Percentiles rank a stretch among this genome's conserved stretches.
Conservation (phyloP, 805 yeast genomes). For the Zygosaccharomyces siamensis region DNA sequence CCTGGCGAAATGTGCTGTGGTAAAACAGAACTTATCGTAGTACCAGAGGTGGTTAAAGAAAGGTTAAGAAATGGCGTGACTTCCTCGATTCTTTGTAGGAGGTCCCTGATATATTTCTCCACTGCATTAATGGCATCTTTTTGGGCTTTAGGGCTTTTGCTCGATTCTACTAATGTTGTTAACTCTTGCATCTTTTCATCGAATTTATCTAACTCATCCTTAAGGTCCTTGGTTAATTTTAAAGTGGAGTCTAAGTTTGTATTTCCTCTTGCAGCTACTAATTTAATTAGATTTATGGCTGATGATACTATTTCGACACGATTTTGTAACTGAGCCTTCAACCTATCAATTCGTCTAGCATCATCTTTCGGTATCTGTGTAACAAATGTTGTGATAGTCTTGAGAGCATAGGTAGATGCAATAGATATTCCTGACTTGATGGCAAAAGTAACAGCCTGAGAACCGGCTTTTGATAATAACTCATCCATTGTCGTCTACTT, state of each 20-base stretch:
- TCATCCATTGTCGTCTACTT: constrained; percentile 36
- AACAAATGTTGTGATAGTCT: constrained; percentile 53
- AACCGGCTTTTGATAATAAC: constrained; percentile 52
- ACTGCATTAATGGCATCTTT: constrained; percentile 42
- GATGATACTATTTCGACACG: constrained; percentile 58
- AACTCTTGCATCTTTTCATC: constrained; percentile 45
- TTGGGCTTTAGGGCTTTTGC: constrained; percentile 25
- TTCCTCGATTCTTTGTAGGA: constrained; percentile 55
- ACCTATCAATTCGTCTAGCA: constrained; percentile 39
- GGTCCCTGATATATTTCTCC: constrained; percentile 44
- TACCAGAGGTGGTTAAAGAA: constrained; percentile 65
- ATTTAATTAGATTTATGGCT: constrained; percentile 62
- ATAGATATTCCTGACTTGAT: constrained; percentile 68
- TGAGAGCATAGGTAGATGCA: constrained; percentile 69
- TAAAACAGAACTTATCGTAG: constrained; percentile 47
- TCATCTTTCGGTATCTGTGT: constrained; percentile 45
- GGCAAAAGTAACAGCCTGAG: constrained; percentile 76
- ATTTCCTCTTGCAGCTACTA: constrained; percentile 59
- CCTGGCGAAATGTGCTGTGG: constrained; percentile 59
- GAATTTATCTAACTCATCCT: constrained; percentile 53
- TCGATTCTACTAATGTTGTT: constrained; percentile 32
- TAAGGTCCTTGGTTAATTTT: constrained; percentile 50
- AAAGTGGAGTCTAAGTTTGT: constrained; percentile 53
- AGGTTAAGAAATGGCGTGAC: constrained; percentile 64
- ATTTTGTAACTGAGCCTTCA: constrained; percentile 45